Evolutionary conservation across 163 green algal species (phyloP).

Genomic region (Volvox carteri): DNA sequence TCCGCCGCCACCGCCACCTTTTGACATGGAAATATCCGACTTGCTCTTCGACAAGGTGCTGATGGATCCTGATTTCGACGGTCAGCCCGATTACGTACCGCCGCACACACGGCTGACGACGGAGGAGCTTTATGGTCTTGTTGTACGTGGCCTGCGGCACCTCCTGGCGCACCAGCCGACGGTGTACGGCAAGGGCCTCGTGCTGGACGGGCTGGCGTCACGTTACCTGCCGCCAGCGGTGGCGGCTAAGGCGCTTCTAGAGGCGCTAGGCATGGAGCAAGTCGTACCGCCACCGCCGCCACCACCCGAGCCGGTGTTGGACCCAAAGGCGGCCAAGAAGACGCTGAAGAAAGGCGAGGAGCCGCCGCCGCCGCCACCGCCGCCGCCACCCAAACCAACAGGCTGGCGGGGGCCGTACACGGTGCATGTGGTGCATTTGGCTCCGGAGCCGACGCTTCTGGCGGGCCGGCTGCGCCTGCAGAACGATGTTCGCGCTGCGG

Average conservation of each 20-base stretch:
- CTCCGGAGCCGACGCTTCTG: constrained; percentile 34
- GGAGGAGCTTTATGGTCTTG: constrained; percentile 59
- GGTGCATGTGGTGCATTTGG: constrained; percentile 57
- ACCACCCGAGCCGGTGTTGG: constrained; percentile 21
- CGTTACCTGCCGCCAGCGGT: constrained; percentile 55
- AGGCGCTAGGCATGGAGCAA: constrained; percentile 62
- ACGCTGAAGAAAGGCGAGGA: constrained; percentile 44
- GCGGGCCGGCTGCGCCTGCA: constrained; percentile 14
- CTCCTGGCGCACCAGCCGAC: constrained; percentile 57
- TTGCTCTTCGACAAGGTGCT: constrained; percentile 71
- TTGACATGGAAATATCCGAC: constrained; percentile 64
- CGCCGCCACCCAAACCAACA: constrained; percentile 12
- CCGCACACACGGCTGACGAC: constrained; percentile 52
- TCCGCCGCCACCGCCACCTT: neutral
- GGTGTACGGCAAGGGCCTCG: constrained; percentile 67
- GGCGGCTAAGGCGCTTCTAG: constrained; percentile 61
- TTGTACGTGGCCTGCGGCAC: constrained; percentile 62
- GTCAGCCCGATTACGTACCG: constrained; percentile 50
- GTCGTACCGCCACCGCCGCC: constrained; percentile 53
- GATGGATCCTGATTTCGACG: constrained; percentile 60
- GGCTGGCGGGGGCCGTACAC: constrained; percentile 53
- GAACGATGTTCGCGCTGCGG: neutral
- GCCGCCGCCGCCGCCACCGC: constrained; percentile 30
- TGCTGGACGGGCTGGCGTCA: constrained; percentile 72
- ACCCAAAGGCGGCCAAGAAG: constrained; percentile 56